phyloP scores from a whole-genome alignment of 2,329 filamentous ascomycete genomes.

The Phyllosticta ampelicida region DNA sequence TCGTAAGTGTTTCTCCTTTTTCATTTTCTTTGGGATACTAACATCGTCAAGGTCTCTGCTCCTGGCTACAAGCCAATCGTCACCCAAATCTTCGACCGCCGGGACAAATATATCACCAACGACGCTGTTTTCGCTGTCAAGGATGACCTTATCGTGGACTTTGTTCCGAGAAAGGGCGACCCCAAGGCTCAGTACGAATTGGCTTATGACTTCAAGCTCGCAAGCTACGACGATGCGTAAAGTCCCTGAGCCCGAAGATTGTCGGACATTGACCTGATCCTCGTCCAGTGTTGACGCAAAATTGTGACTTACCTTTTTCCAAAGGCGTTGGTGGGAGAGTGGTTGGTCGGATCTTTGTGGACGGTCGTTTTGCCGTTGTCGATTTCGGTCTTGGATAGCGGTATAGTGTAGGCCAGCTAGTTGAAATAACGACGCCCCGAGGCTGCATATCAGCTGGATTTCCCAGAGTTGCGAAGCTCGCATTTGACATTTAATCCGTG shows the following conservation, averaged over 20 bases:
- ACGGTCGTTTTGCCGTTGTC: background rate
- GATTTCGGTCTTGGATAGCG: background rate
- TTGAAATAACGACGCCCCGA: background rate
- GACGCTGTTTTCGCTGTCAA: conserved; percentile 52
- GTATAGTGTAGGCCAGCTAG: background rate
- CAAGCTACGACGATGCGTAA: conserved; percentile 24
- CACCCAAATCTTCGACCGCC: conserved; percentile 66
- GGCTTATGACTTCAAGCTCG: conserved; percentile 39
- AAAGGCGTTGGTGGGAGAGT: background rate
- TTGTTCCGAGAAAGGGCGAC: conserved; percentile 41
- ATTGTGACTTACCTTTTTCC: background rate
- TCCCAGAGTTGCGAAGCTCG: background rate
- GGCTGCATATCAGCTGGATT: background rate
- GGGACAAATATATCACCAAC: conserved; percentile 50
- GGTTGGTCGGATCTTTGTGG: background rate
- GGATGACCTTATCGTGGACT: conserved; percentile 48
- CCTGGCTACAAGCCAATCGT: conserved; percentile 57
- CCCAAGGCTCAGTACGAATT: conserved; percentile 44
- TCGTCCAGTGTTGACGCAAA: background rate
- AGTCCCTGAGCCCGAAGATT: background rate
- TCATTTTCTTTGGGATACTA: conserved; percentile 9
- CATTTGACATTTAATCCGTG: background rate
- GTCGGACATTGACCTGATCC: background rate
- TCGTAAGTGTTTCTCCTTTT: conserved; percentile 31
- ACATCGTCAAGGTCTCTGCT: conserved; percentile 35